These are phyloP conservation scores for Aspergillus piperis DNA, from an alignment of 2,329 filamentous ascomycete genomes.

Conservation along the genomic window DNA sequence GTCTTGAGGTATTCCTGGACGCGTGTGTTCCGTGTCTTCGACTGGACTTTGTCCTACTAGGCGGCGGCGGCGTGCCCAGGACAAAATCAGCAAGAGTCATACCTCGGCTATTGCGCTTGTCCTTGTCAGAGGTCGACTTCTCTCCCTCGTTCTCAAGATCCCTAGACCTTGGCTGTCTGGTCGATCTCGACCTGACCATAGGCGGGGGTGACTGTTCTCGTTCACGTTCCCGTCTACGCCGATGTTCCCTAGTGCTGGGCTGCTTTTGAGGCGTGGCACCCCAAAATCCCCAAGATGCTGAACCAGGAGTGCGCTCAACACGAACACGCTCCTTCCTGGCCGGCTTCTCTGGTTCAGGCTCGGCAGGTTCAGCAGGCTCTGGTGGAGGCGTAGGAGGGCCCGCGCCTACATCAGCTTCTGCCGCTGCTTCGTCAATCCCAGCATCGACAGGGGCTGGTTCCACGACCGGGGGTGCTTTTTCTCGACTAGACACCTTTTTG, in stretches of 20 bases:
- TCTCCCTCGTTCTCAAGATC: constrained; percentile 59
- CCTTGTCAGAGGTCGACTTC: constrained; percentile 72
- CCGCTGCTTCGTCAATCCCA: constrained; percentile 24
- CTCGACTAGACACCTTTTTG: constrained; percentile 32
- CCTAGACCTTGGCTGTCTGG: constrained; percentile 59
- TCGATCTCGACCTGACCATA: constrained; percentile 59
- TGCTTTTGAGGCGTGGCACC: constrained; percentile 56
- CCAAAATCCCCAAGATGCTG: constrained; percentile 76
- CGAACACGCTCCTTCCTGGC: constrained; percentile 75
- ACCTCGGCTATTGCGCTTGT: constrained; percentile 57
- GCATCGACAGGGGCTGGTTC: constrained; percentile 55
- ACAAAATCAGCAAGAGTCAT: constrained; percentile 62
- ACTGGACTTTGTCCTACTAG: constrained; percentile 64
- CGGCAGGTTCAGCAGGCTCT: constrained; percentile 58
- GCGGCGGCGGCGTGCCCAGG: constrained; percentile 66
- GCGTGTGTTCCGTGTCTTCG: constrained; percentile 62
- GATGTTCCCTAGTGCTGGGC: constrained; percentile 53
- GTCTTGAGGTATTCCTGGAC: constrained; percentile 60
- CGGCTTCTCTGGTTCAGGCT: constrained; percentile 53
- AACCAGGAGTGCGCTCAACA: constrained; percentile 67
- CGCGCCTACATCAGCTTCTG: constrained; percentile 27
- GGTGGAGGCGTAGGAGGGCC: constrained; percentile 53
- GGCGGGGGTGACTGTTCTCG: constrained; percentile 45
- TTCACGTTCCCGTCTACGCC: constrained; percentile 46
- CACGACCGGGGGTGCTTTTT: constrained; percentile 35